Percentiles rank a stretch among this genome's conserved stretches.
phyloP scores from a whole-genome alignment of 2,329 filamentous ascomycete species.

The Exophiala oligosperma region DNA sequence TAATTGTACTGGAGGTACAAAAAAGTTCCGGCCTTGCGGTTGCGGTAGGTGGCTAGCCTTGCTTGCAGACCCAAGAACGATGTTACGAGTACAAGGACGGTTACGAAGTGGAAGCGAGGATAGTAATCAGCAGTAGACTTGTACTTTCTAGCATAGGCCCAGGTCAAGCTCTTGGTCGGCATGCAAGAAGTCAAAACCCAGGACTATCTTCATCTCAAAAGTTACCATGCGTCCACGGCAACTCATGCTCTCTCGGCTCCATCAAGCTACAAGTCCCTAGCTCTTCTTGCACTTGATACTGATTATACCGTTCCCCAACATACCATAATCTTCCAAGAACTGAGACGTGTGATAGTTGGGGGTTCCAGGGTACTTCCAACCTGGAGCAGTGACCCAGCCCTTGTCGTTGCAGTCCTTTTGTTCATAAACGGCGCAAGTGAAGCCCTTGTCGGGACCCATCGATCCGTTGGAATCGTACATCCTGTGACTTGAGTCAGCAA shows the following conservation, averaged over 20 bases:
- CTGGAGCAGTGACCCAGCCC: constrained; percentile 4
- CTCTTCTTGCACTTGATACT: constrained; percentile 12
- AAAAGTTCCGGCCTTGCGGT: too few species aligned
- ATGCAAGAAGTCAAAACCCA: neutral
- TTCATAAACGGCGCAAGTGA: constrained; percentile 20
- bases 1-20: too few species aligned
- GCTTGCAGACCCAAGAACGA: too few species aligned
- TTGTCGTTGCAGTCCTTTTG: constrained; percentile 10
- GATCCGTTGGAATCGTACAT: constrained; percentile 11
- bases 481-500: constrained; percentile 5
- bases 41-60: too few species aligned
- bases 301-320: constrained; percentile 4
- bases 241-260: neutral
- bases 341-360: constrained; percentile 7
- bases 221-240: constrained; percentile 10
- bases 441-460: constrained; percentile 21
- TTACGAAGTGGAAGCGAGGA: too few species aligned
- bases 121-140: too few species aligned
- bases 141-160: too few species aligned
- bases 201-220: neutral
- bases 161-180: too few species aligned
- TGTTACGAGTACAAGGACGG: too few species aligned
- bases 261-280: neutral
- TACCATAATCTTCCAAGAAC: constrained; percentile 1
- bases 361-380: constrained; percentile 16